phyloP scores from a whole-genome alignment of 1,284 basidiomycete genomes.

The Lentinula novae-zelandiae region DNA sequence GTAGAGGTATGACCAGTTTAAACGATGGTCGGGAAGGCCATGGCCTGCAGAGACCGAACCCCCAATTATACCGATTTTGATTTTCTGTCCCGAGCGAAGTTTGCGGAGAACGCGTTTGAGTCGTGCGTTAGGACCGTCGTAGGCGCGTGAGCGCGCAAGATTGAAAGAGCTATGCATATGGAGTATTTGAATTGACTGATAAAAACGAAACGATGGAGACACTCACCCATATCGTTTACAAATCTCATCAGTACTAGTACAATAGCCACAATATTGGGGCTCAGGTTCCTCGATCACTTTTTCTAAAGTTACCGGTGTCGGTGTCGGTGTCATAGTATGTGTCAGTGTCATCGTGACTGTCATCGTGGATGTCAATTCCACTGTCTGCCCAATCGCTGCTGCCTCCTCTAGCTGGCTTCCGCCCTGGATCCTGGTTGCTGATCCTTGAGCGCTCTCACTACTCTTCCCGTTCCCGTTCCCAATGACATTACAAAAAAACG shows the following conservation, averaged over 20 bases:
- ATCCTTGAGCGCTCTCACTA: background rate
- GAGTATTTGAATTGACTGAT: background rate
- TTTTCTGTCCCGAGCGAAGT: background rate
- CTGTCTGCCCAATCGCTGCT: background rate
- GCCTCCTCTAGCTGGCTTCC: background rate
- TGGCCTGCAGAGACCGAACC: background rate
- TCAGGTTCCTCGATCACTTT: background rate
- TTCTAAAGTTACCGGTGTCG: background rate
- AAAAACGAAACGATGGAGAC: background rate
- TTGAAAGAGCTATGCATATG: background rate
- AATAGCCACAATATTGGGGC: background rate
- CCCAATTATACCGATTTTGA: constrained; percentile 1
- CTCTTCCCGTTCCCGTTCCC: too few species aligned
- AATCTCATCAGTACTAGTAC: background rate
- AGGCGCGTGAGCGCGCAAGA: constrained; percentile 2
- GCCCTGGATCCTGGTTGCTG: too few species aligned
- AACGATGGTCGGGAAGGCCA: background rate
- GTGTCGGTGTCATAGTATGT: background rate
- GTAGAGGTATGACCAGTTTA: background rate
- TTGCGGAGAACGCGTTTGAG: constrained; percentile 2
- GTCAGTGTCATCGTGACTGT: background rate
- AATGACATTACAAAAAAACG: background rate
- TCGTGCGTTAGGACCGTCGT: constrained; percentile 2
- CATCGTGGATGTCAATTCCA: background rate
- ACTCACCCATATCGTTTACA: constrained; percentile 6